phyloP scores from a whole-genome alignment of 257 asterid genomes.

The Fraxinus americana region DNA sequence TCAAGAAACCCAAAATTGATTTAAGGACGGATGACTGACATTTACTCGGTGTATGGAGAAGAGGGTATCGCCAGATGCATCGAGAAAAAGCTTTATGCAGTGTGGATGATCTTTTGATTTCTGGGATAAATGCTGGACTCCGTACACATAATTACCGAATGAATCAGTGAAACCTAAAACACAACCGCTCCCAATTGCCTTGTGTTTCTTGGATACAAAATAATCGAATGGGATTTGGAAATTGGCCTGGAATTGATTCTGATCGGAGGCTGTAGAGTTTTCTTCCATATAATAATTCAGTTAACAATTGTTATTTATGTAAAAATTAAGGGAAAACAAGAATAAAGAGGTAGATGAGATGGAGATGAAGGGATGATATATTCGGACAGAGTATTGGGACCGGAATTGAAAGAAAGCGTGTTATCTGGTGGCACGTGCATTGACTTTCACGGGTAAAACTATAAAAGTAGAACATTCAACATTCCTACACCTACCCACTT shows the following conservation, averaged over 20 bases:
- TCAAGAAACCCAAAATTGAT: not conserved
- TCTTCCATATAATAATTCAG: slow-evolving; percentile 33
- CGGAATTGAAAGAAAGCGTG: not conserved
- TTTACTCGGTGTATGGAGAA: slow-evolving; percentile 50
- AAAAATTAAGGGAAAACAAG: not conserved
- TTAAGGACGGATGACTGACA: slow-evolving; percentile 42
- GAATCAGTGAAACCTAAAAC: slow-evolving; percentile 62
- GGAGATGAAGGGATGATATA: not conserved
- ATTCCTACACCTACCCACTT: no score
- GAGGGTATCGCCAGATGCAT: slow-evolving; percentile 58
- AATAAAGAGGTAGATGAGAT: not conserved
- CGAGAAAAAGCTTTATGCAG: slow-evolving; percentile 45
- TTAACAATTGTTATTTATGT: not conserved
- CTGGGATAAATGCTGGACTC: slow-evolving; percentile 41
- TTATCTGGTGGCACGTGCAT: not conserved
- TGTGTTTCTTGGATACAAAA: slow-evolving; percentile 64
- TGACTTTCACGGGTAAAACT: not conserved
- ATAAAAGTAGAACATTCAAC: no score
- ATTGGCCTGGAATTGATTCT: slow-evolving; percentile 25
- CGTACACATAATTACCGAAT: slow-evolving; percentile 56
- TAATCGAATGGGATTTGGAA: slow-evolving; percentile 71
- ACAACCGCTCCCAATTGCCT: slow-evolving; percentile 39
- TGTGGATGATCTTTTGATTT: slow-evolving; percentile 25
- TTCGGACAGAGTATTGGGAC: not conserved
- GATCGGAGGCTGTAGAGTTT: slow-evolving; percentile 30